Evolutionary conservation across 2,329 filamentous ascomycete genomes (phyloP), one percentile per base, ranked within the genome.

Genomic region (Aspergillus pseudotamarii): DNA sequence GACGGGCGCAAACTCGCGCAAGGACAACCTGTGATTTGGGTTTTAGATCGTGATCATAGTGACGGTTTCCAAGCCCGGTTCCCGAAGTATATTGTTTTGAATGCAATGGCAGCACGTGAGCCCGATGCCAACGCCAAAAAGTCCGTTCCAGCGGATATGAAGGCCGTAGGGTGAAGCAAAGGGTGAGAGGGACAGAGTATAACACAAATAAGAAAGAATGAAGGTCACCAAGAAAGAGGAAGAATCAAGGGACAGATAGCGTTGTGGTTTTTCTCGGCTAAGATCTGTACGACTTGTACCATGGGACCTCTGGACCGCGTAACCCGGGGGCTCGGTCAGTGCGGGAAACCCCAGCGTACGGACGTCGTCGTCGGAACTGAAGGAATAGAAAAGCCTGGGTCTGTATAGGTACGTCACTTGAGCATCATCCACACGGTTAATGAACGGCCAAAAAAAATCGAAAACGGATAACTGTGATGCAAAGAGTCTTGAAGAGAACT

Each of bases 281-380:
- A 59, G 64, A 48, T 60, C 54, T 51, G 67, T 66, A 50, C 65
- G 60, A 51, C 62, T 63, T 60, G 68, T 69, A 70, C 69, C 69
- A 71, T 71, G 69, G 69, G 62, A 63, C 64, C 56, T 30, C 41
- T 16, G 28, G 65, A 65, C 65, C 66, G 64, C 67, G 67, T 67
- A 68, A 67, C 64, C 60, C 58, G 53, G 58, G 59, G 53, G 23
- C 38, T 41, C 61, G 53, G 61, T 45, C 41, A 58, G 28, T 63
- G 64, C 58, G 61, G 61, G 63, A 63, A 43, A 55, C 34, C 36
- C 45, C 56, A 51, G 41, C 41, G 38, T 36, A 26, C 43, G 23
- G 26, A 55, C 28, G 48, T 45, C n/a, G 50, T 28, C 14, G 58
- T 28, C 30, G 38, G 46, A 46, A 51, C 41, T 36, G 45, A 45